phyloP scores from a whole-genome alignment of 352 stramenopile genomes.

The Phytophthora foliorum region DNA sequence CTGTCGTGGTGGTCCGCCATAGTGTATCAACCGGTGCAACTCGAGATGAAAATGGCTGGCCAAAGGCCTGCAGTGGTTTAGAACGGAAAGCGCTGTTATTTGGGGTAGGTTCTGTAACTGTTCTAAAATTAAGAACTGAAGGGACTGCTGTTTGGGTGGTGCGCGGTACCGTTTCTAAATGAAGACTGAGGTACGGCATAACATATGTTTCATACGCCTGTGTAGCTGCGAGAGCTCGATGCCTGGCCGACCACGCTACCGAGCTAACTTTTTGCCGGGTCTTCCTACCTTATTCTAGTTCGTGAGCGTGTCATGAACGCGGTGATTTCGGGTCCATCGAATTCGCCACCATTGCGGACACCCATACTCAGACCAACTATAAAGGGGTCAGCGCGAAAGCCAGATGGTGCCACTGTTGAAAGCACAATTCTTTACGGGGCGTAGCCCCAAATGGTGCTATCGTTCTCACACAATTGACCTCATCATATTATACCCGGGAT shows the following conservation, averaged over 20 bases:
- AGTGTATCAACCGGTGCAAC: conserved; percentile 7
- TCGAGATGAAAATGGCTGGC: conserved; percentile 34
- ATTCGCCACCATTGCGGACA: conserved; percentile 2
- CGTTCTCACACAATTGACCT: conserved; percentile 3
- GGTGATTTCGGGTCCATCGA: conserved; percentile 6
- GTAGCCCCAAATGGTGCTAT: background rate
- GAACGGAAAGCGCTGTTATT: background rate
- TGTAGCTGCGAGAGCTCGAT: too few relatives aligned
- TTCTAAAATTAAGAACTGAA: background rate
- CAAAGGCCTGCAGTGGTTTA: conserved; percentile 11
- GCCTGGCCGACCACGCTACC: too few relatives aligned
- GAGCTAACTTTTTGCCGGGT: background rate
- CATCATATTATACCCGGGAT: too few relatives aligned
- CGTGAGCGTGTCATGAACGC: background rate
- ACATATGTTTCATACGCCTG: background rate
- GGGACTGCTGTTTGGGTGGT: background rate
- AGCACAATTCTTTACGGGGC: conserved; percentile 15
- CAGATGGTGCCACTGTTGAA: conserved; percentile 32
- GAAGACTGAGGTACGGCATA: background rate
- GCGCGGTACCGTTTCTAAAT: too few relatives aligned
- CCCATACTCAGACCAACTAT: conserved; percentile 13
- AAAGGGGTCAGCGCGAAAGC: conserved; percentile 16
- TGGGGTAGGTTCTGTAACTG: background rate
- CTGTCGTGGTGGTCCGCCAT: conserved; percentile 49
- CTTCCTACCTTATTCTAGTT: background rate